phyloP scores from a whole-genome alignment of 2,329 filamentous ascomycete genomes.

The Sclerotinia glacialis region DNA sequence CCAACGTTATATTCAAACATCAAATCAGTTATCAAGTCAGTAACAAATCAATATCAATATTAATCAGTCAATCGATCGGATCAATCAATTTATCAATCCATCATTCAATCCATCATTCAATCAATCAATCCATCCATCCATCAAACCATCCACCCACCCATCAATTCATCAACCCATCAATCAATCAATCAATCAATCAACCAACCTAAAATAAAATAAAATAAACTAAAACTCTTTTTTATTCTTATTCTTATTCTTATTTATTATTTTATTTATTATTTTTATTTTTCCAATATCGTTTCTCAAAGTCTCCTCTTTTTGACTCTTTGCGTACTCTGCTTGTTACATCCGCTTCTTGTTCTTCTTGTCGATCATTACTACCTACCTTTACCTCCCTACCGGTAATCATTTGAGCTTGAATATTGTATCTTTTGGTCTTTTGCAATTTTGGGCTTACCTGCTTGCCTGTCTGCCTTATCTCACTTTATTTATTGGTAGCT shows the following conservation, averaged over 20 bases:
- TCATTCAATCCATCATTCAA: neutral
- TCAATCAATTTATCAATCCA: neutral
- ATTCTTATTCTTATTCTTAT: neutral
- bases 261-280: neutral
- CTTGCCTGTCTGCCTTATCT: neutral
- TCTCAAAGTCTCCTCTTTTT: neutral
- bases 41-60: no score
- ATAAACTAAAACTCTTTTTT: neutral
- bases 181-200: neutral
- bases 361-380: conserved; percentile 10
- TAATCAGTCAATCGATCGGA: neutral
- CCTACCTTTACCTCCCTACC: neutral
- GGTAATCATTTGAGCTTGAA: no score
- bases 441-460: neutral
- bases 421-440: neutral
- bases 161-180: neutral
- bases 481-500: no score
- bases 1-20: neutral
- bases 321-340: neutral
- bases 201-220: neutral
- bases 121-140: neutral
- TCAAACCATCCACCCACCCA: no score
- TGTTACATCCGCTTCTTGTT: conserved; percentile 2
- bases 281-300: neutral
- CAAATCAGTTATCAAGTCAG: neutral